These are phyloP conservation scores for Hamigera avellanea DNA, from an alignment of 495 filamentous ascomycete species.

Conservation along the genomic window DNA sequence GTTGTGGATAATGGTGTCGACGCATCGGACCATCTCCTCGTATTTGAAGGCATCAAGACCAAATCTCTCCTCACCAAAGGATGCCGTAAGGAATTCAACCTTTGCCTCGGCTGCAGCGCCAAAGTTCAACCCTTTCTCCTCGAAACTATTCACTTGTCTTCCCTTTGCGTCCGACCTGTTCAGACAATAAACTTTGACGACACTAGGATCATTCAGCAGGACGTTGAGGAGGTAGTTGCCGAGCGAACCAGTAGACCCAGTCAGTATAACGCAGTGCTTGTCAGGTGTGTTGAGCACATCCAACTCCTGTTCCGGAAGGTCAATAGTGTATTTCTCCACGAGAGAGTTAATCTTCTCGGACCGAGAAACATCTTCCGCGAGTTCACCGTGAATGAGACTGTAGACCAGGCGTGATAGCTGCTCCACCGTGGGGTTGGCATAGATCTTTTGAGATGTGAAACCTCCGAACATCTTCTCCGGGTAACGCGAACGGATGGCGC, in stretches of 20 bases:
- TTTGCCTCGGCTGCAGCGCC: neutral
- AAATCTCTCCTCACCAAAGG: constrained; percentile 34
- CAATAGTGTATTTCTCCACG: neutral
- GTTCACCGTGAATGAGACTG: neutral
- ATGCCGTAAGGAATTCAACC: constrained; percentile 37
- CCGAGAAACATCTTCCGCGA: constrained; percentile 1
- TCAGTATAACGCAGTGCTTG: constrained; percentile 10
- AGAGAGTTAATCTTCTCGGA: neutral
- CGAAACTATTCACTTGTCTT: constrained; percentile 7
- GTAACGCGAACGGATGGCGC: constrained; percentile 1
- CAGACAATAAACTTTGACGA: constrained; percentile 21
- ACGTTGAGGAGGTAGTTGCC: constrained; percentile 23
- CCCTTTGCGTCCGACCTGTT: constrained; percentile 25
- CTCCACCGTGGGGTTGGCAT: neutral
- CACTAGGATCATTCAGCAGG: constrained; percentile 9
- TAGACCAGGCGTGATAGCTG: neutral
- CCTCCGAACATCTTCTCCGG: neutral
- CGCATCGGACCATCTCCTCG: constrained; percentile 21
- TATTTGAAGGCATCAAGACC: constrained; percentile 29
- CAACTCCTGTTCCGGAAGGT: neutral
- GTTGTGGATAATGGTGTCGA: constrained; percentile 47
- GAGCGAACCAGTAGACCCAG: constrained; percentile 28
- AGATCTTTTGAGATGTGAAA: neutral
- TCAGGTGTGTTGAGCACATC: constrained; percentile 7
- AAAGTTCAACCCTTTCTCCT: constrained; percentile 6